phyloP scores from a whole-genome alignment of 108 stramenopile genomes.

The Conticribra guillardii region DNA sequence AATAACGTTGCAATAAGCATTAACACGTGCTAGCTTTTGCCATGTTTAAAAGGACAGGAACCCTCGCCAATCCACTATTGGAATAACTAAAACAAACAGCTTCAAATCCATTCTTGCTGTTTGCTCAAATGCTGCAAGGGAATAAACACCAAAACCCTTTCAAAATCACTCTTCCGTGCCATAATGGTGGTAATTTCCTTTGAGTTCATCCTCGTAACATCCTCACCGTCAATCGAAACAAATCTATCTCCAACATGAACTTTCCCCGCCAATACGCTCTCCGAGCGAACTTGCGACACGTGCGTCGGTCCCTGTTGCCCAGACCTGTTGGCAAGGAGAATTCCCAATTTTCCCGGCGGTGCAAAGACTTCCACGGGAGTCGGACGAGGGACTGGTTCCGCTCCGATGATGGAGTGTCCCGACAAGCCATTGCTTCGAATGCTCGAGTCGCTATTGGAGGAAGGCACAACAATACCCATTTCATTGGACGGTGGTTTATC shows the following conservation, averaged over 20 bases:
- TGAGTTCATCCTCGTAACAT: constrained; percentile 62
- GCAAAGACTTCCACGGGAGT: constrained; percentile 40
- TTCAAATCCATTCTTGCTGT: constrained; percentile 43
- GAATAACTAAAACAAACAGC: too few species aligned
- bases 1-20: too few species aligned
- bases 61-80: too few species aligned
- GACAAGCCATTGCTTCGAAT: constrained; percentile 2
- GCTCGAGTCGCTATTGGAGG: constrained; percentile 3
- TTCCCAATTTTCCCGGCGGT: constrained; percentile 75
- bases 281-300: constrained; percentile 36
- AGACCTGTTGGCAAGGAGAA: constrained; percentile 62
- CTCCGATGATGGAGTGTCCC: constrained; percentile 17
- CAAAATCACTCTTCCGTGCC: constrained; percentile 38
- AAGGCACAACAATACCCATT: neutral
- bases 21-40: too few species aligned
- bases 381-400: constrained; percentile 33
- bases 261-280: constrained; percentile 35
- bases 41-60: too few species aligned
- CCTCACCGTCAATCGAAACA: constrained; percentile 59
- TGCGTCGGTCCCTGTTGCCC: constrained; percentile 28
- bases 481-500: neutral
- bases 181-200: constrained; percentile 70
- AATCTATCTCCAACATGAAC: constrained; percentile 43
- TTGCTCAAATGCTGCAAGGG: constrained; percentile 11
- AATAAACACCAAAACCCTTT: constrained; percentile 15